Conservation (phyloP, 164 flowering plant genomes). For the Nelumbo lutea region DNA sequence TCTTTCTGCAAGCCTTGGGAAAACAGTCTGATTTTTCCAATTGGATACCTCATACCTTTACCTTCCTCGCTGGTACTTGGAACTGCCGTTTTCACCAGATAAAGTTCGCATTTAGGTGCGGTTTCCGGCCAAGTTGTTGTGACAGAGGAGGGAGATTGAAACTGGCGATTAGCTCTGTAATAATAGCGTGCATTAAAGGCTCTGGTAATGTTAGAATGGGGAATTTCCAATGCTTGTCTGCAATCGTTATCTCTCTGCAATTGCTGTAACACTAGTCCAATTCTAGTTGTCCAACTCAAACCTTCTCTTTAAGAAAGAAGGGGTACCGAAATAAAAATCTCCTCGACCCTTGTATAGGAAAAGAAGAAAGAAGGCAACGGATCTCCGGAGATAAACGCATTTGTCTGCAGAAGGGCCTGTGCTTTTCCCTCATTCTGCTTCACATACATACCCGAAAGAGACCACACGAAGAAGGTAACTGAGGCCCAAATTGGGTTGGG, state of each 20-base stretch:
- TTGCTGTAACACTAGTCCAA: conserved; percentile 11
- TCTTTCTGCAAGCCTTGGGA: neutral
- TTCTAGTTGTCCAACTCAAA: neutral
- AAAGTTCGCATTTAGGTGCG: conserved; percentile 30
- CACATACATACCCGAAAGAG: conserved; percentile 17
- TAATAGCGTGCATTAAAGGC: conserved; percentile 31
- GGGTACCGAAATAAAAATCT: neutral
- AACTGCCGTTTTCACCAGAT: conserved; percentile 16
- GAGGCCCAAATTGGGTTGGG: neutral
- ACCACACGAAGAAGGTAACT: conserved; percentile 19
- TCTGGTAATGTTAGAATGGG: conserved; percentile 17
- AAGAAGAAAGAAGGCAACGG: neutral
- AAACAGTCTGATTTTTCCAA: conserved; percentile 10
- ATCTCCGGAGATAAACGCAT: neutral
- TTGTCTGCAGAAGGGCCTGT: neutral
- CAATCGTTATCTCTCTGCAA: neutral
- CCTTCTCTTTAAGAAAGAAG: neutral
- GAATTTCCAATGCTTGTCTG: conserved; percentile 13
- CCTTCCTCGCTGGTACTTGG: conserved; percentile 22
- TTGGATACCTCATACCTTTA: neutral
- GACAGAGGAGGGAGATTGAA: conserved; percentile 7
- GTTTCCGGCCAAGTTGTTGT: conserved; percentile 5
- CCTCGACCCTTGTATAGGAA: neutral
- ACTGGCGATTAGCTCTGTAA: conserved; percentile 12
- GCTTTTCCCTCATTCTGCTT: neutral